These are phyloP conservation scores for Periconia sp. DNA, from an alignment of 2,329 filamentous ascomycete species.

Conservation along the genomic window DNA sequence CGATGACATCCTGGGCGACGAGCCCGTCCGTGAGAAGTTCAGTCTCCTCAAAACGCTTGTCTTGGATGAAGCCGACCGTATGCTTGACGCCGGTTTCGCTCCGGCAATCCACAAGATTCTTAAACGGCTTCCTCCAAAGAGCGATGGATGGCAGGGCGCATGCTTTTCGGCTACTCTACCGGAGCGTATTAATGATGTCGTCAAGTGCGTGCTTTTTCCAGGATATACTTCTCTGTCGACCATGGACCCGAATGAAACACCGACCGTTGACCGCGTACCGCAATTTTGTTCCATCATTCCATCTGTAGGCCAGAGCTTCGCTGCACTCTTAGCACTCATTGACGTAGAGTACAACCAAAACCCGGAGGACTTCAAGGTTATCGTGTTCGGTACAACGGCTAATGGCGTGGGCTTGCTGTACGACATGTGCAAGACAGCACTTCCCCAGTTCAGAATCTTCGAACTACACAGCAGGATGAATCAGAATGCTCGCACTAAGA, in stretches of 20 bases:
- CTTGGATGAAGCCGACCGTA: constrained; percentile 52
- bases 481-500: constrained; percentile 50
- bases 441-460: constrained; percentile 46
- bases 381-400: constrained; percentile 56
- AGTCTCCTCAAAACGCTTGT: constrained; percentile 53
- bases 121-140: constrained; percentile 57
- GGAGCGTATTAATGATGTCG: constrained; percentile 52
- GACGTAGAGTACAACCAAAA: constrained; percentile 49
- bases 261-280: constrained; percentile 56
- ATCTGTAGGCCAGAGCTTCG: constrained; percentile 52
- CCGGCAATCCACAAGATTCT: constrained; percentile 60
- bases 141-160: constrained; percentile 57
- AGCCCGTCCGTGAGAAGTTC: constrained; percentile 54
- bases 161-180: constrained; percentile 56
- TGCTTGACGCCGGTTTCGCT: constrained; percentile 60
- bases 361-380: constrained; percentile 51
- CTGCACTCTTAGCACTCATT: constrained; percentile 53
- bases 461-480: constrained; percentile 53
- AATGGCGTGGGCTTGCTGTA: constrained; percentile 53
- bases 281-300: constrained; percentile 56
- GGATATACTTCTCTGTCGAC: constrained; percentile 52
- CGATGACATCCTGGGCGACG: constrained; percentile 53
- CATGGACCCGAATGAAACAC: constrained; percentile 52
- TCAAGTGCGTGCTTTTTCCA: constrained; percentile 52
- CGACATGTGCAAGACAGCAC: constrained; percentile 43